A percentile compares a stretch with the other conserved stretches of the same genome.
Evolutionary conservation across 352 stramenopile species (phyloP).

Genomic region (Phytophthora capsici): DNA sequence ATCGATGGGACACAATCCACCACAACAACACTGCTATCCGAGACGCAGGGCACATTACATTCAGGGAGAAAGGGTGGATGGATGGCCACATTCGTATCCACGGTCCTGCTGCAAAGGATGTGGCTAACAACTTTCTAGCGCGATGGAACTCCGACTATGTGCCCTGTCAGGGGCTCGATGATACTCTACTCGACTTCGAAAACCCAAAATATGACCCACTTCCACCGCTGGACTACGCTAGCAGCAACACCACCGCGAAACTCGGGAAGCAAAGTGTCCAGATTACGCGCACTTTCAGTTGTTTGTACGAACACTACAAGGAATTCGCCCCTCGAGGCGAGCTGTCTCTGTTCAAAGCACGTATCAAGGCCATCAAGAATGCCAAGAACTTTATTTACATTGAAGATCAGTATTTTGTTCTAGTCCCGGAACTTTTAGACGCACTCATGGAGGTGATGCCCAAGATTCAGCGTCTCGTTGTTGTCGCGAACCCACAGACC

Average conservation of each 20-base stretch:
- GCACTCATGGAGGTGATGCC: constrained; percentile 56
- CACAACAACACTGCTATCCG: constrained; percentile 55
- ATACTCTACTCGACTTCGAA: constrained; percentile 48
- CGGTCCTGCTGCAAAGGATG: constrained; percentile 49
- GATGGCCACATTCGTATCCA: constrained; percentile 54
- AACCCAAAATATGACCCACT: constrained; percentile 40
- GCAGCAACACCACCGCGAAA: constrained; percentile 5
- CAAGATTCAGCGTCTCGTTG: constrained; percentile 47
- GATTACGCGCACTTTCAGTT: constrained; percentile 67
- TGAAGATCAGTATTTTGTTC: constrained; percentile 21
- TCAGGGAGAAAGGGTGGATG: constrained; percentile 55
- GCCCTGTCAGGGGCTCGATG: constrained; percentile 29
- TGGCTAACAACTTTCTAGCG: constrained; percentile 54
- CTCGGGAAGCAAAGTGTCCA: constrained; percentile 31
- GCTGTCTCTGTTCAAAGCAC: constrained; percentile 43
- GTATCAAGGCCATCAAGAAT: constrained; percentile 48
- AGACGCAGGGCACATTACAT: constrained; percentile 32
- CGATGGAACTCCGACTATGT: constrained; percentile 55
- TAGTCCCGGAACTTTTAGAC: constrained; percentile 47
- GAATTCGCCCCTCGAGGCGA: constrained; percentile 56
- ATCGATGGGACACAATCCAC: constrained; percentile 64
- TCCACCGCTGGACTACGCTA: constrained; percentile 6
- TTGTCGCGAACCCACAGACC: constrained; percentile 42
- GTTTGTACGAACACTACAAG: constrained; percentile 49
- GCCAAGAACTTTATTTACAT: constrained; percentile 41